Percentiles rank a stretch among this genome's conserved stretches.
These are phyloP conservation scores for Marasmius oreades DNA, from an alignment of 1,284 basidiomycete species.

Conservation along the genomic window DNA sequence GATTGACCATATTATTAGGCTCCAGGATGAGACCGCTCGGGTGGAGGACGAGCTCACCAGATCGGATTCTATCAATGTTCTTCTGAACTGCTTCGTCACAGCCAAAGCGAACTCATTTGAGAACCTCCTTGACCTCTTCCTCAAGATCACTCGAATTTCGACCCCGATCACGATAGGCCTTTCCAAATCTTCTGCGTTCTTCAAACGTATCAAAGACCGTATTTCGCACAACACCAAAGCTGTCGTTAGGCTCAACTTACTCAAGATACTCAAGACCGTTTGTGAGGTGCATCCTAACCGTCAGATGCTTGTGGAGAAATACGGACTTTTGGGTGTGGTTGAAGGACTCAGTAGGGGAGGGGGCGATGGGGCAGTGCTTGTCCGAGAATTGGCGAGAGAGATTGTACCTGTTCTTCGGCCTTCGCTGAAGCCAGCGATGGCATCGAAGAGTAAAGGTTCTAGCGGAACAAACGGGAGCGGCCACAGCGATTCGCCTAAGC, in stretches of 20 bases:
- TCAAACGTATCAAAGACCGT: slow-evolving; percentile 85
- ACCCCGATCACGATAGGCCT: slow-evolving; percentile 72
- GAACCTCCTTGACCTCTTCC: slow-evolving; percentile 87
- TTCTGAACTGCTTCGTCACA: slow-evolving; percentile 83
- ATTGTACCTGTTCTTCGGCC: slow-evolving; percentile 73
- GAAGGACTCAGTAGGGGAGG: slow-evolving; percentile 69
- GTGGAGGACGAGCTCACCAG: slow-evolving; percentile 88
- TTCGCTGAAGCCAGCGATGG: slow-evolving; percentile 50
- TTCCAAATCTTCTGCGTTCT: slow-evolving; percentile 75
- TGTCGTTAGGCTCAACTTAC: slow-evolving; percentile 85
- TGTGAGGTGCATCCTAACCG: slow-evolving; percentile 89
- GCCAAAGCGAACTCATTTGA: slow-evolving; percentile 94
- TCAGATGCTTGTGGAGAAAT: slow-evolving; percentile 76
- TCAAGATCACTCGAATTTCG: slow-evolving; percentile 87
- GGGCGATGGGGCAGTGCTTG: slow-evolving; percentile 81
- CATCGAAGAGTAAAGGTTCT: slow-evolving; percentile 18
- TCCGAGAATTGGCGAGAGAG: slow-evolving; percentile 84
- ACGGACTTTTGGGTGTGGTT: slow-evolving; percentile 76
- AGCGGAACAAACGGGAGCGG: slow-evolving; percentile 26
- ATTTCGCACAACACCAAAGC: slow-evolving; percentile 78
- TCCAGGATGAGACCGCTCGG: slow-evolving; percentile 91
- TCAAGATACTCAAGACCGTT: slow-evolving; percentile 81
- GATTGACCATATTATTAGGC: slow-evolving; percentile 41
- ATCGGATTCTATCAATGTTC: slow-evolving; percentile 60
- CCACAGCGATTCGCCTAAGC: slow-evolving; percentile 32